Evolutionary conservation across 176 grass and related monocot species (phyloP), one percentile per base, ranked within the genome.

Genomic region (Juncus inflexus): DNA sequence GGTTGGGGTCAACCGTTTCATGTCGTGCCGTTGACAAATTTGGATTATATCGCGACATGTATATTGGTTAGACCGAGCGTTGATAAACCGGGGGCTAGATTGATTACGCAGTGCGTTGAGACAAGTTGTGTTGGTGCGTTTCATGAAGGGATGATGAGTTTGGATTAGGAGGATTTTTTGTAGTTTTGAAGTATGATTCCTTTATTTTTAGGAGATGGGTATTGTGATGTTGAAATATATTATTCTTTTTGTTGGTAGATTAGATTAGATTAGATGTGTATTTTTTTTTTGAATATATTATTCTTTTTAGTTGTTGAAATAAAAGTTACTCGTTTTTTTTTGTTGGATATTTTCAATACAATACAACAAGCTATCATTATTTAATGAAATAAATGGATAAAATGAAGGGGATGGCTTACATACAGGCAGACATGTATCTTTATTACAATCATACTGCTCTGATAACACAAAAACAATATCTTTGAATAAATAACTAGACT

Each of bases 51-150:
- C 66, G 86, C 90, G 41, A 95, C 90, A 13, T 95, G 90, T 79
- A 90, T 95, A 69, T 76, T 95, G 28, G 90, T 95, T 9, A 58
- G 63, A 2, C 90, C 90, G 2, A 84, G 86, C 1, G 78, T 82
- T 7, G 81, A 81, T 82, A 95, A 95, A 79, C 86, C 80, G 39
- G 90, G 90, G 7, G 84, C 86, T 0, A 55, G 90, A 1, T 75
- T 95, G 58, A 95, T 95, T 83, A 90, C 90, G 4, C 90, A 90
- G 86, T 95, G 90, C 71, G 90, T 95, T 55, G 77, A 70, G 60
- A 50, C 66, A 12, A 78, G 60, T 65, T 60, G 63, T 63, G 74
- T 95, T 47, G 78, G 75, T 43, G 78, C 64, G 0, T 95, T 95
- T 82, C 90, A 77, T 65, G 67, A 50, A 19, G 84, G 72, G 61